Evolutionary conservation across 306 rosid genomes (phyloP).

Genomic region (Cucurbita pepo): DNA sequence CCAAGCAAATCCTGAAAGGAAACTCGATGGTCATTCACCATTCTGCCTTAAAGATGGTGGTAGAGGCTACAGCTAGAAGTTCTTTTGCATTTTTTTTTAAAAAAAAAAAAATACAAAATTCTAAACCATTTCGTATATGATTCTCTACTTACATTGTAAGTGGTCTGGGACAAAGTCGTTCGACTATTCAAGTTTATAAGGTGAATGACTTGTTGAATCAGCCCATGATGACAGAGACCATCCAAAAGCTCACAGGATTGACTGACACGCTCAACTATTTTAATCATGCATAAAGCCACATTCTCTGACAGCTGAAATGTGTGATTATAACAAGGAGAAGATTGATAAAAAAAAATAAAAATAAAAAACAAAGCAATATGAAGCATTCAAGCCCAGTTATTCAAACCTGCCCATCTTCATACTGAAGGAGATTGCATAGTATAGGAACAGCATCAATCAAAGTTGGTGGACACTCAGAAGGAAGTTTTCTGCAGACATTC

Average conservation of each 20-base stretch:
- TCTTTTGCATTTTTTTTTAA: neutral
- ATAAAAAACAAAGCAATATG: neutral
- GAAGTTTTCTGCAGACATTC: constrained; percentile 85
- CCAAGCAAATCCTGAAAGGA: constrained; percentile 69
- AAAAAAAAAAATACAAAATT: neutral
- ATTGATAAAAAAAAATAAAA: neutral
- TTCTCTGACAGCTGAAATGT: constrained; percentile 71
- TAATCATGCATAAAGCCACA: constrained; percentile 69
- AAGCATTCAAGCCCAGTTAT: constrained; percentile 2
- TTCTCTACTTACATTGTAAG: constrained; percentile 43
- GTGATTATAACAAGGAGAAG: constrained; percentile 8
- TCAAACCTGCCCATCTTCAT: constrained; percentile 82
- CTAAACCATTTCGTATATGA: neutral
- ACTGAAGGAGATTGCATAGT: constrained; percentile 84
- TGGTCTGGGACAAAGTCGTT: constrained; percentile 41
- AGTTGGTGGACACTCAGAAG: constrained; percentile 64
- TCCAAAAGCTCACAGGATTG: constrained; percentile 65
- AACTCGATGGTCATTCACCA: neutral
- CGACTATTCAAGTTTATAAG: constrained; percentile 52
- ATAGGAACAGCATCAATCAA: constrained; percentile 91
- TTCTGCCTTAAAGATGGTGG: neutral
- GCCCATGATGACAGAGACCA: constrained; percentile 67
- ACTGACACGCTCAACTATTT: constrained; percentile 54
- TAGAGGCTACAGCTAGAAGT: neutral
- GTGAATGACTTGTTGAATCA: constrained; percentile 57